Evolutionary conservation across 2,329 filamentous ascomycete species (phyloP).

Genomic region (Fusarium concolor): DNA sequence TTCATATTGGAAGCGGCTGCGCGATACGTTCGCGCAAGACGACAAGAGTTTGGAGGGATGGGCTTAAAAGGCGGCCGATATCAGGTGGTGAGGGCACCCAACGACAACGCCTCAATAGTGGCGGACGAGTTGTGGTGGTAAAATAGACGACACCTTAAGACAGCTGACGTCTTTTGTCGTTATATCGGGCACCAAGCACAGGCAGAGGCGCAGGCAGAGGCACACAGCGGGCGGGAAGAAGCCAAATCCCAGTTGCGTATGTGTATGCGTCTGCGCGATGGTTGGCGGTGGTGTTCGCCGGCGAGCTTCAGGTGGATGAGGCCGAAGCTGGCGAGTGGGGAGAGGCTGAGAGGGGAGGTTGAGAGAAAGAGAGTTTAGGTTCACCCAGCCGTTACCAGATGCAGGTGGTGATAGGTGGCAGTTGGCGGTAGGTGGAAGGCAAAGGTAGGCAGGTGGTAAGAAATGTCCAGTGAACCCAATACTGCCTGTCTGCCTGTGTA

Average conservation of each 20-base stretch:
- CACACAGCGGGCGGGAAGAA: slow-evolving; percentile 10
- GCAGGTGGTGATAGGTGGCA: slow-evolving; percentile 20
- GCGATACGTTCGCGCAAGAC: slow-evolving; percentile 56
- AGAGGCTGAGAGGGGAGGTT: slow-evolving; percentile 21
- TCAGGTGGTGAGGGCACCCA: slow-evolving; percentile 29
- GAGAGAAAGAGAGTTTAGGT: slow-evolving; percentile 34
- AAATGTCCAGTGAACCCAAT: slow-evolving; percentile 52
- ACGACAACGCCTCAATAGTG: slow-evolving; percentile 20
- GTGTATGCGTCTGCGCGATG: slow-evolving; percentile 17
- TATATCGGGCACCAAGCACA: slow-evolving; percentile 22
- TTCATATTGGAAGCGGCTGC: slow-evolving; percentile 65
- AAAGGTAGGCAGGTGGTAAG: slow-evolving; percentile 26
- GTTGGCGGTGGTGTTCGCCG: slow-evolving; percentile 23
- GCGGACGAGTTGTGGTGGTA: slow-evolving; percentile 17
- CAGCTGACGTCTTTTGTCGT: slow-evolving; percentile 32
- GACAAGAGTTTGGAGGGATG: slow-evolving; percentile 29
- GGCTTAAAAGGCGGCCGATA: slow-evolving; percentile 30
- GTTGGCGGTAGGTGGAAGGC: no score
- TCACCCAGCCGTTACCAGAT: slow-evolving; percentile 27
- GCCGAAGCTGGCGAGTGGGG: slow-evolving; percentile 36
- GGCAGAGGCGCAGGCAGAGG: neutral
- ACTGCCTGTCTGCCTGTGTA: no score
- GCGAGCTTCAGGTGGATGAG: slow-evolving; percentile 31
- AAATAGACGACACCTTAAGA: slow-evolving; percentile 20
- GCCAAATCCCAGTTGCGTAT: slow-evolving; percentile 23